Evolutionary conservation across 2,329 filamentous ascomycete species (phyloP), one percentile per base, ranked within the genome.

Genomic region (Aspergillus nomiae): DNA sequence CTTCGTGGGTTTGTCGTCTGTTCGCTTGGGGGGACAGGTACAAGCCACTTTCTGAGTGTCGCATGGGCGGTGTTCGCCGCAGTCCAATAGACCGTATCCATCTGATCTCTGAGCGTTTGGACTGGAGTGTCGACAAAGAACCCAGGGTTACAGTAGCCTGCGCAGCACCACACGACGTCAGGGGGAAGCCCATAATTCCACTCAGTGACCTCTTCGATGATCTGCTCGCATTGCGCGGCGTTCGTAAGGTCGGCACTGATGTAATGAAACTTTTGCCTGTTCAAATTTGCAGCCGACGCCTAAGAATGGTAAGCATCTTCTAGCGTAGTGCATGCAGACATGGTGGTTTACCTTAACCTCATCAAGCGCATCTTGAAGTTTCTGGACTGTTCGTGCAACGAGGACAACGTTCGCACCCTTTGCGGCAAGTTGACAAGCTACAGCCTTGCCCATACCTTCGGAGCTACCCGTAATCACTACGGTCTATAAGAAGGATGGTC

Each of bases 21-120:
- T 56, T 63, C 68, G 54, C 71, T 73, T 1, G 72, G 70, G 11
- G 67, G 41, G 54, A 74, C 61, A 8, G 80, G 74, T 16, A 76
- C 78, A 51, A 93, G 86, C 94, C 94, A 97, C 64, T 86, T 84
- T 58, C 85, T 86, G 65, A 97, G 81, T 21, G 90, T 87, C 24
- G 92, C 89, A 74, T 96, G 92, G 43, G 92, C 90, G 80, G 96
- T 91, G 76, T 96, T 95, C 46, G 90, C 90, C 34, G 89, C 88
- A 56, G 92, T 91, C 85, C 90, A 97, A 81, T 92, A 98, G 80
- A 97, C 94, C 69, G 94, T 86, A 73, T 97, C 92, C 92, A 97
- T 97, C 76, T 96, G 92, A 67, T 84, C 82, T 48, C 90, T 86
- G 68, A 93, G 81, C 12, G 85, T 86, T 9, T 88, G 81, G 58